phyloP scores from a whole-genome alignment of 2,329 filamentous ascomycete species.

The Elsinoe perseae region DNA sequence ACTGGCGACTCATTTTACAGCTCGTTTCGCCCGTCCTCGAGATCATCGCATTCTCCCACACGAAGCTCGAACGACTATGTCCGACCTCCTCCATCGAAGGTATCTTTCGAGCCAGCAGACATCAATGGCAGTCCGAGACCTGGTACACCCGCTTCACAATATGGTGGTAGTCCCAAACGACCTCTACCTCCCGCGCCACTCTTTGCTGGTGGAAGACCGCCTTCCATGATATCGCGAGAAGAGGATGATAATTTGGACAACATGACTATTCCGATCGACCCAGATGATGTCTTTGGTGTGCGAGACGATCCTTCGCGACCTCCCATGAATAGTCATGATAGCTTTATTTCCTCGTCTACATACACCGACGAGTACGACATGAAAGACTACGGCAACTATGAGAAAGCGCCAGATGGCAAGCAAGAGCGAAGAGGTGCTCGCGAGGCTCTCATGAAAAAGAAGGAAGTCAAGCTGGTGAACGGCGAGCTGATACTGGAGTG shows the following conservation, averaged over 20 bases:
- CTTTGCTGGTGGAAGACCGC: constrained; percentile 54
- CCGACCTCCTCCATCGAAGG: constrained; percentile 61
- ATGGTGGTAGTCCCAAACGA: constrained; percentile 77
- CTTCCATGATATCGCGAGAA: constrained; percentile 33
- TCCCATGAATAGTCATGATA: constrained; percentile 54
- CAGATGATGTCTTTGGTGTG: constrained; percentile 34
- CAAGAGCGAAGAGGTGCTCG: constrained; percentile 83
- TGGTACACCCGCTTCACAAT: constrained; percentile 80
- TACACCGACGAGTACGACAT: constrained; percentile 51
- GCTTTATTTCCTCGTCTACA: constrained; percentile 55
- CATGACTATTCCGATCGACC: constrained; percentile 61
- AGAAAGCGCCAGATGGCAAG: constrained; percentile 75
- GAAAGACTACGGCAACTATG: constrained; percentile 62
- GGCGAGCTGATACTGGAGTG: constrained; percentile 96
- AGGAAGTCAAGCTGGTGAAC: constrained; percentile 93
- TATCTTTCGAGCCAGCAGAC: constrained; percentile 77
- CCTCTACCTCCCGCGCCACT: constrained; percentile 83
- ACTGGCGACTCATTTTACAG: constrained; percentile 57
- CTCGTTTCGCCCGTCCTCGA: constrained; percentile 50
- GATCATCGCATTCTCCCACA: constrained; percentile 48
- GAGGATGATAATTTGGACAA: constrained; percentile 46
- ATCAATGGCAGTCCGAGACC: constrained; percentile 84
- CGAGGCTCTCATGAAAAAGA: constrained; percentile 79
- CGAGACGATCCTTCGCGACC: constrained; percentile 59
- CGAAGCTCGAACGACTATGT: constrained; percentile 54